Evolutionary conservation across 495 filamentous ascomycete species (phyloP), one percentile per base, ranked within the genome.

Genomic region (Antarctomyces pellizariae): DNA sequence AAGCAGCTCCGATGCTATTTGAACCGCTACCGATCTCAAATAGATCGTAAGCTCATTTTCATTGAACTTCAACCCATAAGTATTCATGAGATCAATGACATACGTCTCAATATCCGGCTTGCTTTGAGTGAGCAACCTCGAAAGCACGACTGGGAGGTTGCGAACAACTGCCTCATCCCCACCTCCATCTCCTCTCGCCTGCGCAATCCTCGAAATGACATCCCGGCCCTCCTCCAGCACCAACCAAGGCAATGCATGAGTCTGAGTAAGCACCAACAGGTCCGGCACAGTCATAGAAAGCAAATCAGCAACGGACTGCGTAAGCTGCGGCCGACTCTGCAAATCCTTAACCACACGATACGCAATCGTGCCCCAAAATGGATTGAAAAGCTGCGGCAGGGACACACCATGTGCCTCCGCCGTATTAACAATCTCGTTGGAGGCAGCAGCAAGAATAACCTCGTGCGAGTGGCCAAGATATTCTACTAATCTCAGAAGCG

Each of bases 341-440:
- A 93, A 46, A 34, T 91, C 77, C 44, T 80, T 80, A 9, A 82
- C 69, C 2, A 79, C 74, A 4, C 61, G 60, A 24, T 77, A 63
- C 4, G 78, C 77, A 24, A 97, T 56, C 10, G 57, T 83, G 35
- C 63, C 59, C 82, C 82, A 95, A 44, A 75, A 93, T 5, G 83
- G 83, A 24, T 65, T 62, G 36, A 93, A 72, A 0, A 95, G 45
- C 16, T 65, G 62, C 21, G 59, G 56, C 7, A 69, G 55, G 0
- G 63, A 67, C 26, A 65, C 46, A 3, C 59, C 51, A 11, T 61
- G 60, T 25, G 57, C 49, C 21, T 68, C 58, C 5, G 78, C 75
- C 30, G 95, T 45, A 47, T 48, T 64, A 52, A 44, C 48, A 43
- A 50, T 72, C 53, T 89, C 79, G 36, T 73, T 75, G 44, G 75